These are phyloP conservation scores for Podospora anserina DNA, from an alignment of 495 filamentous ascomycete species.

Conservation along the genomic window DNA sequence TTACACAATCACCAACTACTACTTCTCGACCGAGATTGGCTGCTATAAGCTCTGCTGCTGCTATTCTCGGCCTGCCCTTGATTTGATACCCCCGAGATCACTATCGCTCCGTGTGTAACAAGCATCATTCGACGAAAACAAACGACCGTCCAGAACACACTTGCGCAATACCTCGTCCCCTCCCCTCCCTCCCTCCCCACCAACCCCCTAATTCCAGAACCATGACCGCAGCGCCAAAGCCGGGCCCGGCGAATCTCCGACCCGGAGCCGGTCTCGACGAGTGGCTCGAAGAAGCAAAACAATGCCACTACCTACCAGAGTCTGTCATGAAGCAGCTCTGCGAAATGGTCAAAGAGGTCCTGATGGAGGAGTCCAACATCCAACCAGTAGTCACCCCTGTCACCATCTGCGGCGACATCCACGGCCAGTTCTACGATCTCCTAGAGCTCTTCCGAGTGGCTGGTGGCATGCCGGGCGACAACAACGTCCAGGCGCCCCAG, in stretches of 20 bases:
- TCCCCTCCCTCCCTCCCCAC: background rate
- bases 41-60: background rate
- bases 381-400: slow-evolving; percentile 96
- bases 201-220: slow-evolving; percentile 4
- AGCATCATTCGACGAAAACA: background rate
- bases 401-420: slow-evolving; percentile 96
- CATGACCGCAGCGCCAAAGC: slow-evolving; percentile 59
- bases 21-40: background rate
- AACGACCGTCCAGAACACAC: background rate
- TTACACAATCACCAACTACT: background rate
- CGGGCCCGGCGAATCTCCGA: slow-evolving; percentile 81
- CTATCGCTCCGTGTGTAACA: background rate
- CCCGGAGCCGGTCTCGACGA: slow-evolving; percentile 85
- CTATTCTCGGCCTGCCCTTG: background rate
- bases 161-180: background rate
- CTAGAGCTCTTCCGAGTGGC: slow-evolving; percentile 95
- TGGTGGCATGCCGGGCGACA: slow-evolving; percentile 87
- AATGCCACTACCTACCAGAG: slow-evolving; percentile 95
- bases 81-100: background rate
- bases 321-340: slow-evolving; percentile 96
- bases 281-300: slow-evolving; percentile 92
- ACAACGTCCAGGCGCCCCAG: slow-evolving; percentile 60
- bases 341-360: slow-evolving; percentile 95
- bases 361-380: slow-evolving; percentile 99
- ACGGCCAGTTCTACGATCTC: slow-evolving; percentile 98